A percentile compares a stretch with the other conserved stretches of the same genome.
Conservation (phyloP, 2,329 filamentous ascomycete genomes). For the Pezicula rhizophila region DNA sequence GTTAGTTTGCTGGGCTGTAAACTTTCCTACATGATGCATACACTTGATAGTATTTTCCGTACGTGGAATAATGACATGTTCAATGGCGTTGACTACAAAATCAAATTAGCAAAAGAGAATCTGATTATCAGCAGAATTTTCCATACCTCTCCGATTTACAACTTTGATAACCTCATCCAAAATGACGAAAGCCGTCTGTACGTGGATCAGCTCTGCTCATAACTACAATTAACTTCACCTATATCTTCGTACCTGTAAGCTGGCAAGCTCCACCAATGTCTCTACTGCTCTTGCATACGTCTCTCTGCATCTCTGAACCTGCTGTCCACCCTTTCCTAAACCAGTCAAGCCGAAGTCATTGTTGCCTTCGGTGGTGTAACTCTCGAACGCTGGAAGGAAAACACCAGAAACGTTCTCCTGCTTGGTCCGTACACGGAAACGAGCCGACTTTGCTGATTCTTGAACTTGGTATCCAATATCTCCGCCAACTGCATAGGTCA, state of each 20-base stretch:
- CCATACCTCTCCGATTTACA: conserved; percentile 83
- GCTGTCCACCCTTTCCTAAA: conserved; percentile 92
- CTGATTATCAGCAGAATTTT: background rate
- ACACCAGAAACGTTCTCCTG: conserved; percentile 99
- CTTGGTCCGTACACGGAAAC: conserved; percentile 88
- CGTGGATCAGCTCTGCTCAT: conserved; percentile 4
- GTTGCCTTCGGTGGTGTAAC: conserved; percentile 78
- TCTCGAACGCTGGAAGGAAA: conserved; percentile 87
- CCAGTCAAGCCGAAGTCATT: conserved; percentile 96
- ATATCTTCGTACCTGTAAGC: conserved; percentile 58
- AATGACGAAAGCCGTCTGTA: conserved; percentile 88
- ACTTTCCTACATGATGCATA: conserved; percentile 31
- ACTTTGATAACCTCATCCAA: conserved; percentile 99
- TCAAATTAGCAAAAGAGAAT: conserved; percentile 12
- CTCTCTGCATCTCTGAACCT: conserved; percentile 90
- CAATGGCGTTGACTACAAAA: conserved; percentile 78
- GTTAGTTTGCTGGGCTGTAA: conserved; percentile 7
- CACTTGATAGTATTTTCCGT: conserved; percentile 99
- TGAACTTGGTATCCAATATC: conserved; percentile 97
- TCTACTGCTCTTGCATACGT: conserved; percentile 95
- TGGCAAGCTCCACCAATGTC: conserved; percentile 89
- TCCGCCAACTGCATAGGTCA: conserved; percentile 93
- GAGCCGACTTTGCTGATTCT: conserved; percentile 86
- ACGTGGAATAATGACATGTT: conserved; percentile 93
- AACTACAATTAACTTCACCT: background rate